A percentile compares a stretch with the other conserved stretches of the same genome.
Conservation (phyloP, 495 filamentous ascomycete genomes). For the Penicillium paradoxum region DNA sequence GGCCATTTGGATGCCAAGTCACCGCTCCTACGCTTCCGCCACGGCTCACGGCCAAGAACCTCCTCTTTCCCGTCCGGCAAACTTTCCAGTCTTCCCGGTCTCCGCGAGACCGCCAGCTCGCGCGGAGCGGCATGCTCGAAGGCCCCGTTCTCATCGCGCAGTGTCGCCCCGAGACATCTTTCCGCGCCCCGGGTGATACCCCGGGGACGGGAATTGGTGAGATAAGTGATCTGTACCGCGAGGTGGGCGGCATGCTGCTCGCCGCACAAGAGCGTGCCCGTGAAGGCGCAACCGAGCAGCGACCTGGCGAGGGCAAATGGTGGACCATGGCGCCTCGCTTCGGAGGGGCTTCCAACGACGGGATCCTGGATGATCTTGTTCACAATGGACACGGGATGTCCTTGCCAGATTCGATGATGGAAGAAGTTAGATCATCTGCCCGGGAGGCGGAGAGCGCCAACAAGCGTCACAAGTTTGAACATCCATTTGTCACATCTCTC, state of each 20-base stretch:
- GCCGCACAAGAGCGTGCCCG: conserved; percentile 79
- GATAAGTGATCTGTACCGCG: conserved; percentile 63
- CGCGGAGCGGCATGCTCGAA: conserved; percentile 67
- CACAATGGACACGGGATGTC: conserved; percentile 20
- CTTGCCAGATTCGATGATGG: conserved; percentile 23
- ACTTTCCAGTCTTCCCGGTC: conserved; percentile 59
- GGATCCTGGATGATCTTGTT: conserved; percentile 50
- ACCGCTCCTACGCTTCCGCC: conserved; percentile 58
- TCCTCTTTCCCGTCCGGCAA: conserved; percentile 50
- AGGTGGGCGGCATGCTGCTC: conserved; percentile 67
- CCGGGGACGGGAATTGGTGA: conserved; percentile 50
- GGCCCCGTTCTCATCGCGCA: conserved; percentile 61
- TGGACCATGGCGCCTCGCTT: conserved; percentile 72
- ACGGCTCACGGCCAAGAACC: conserved; percentile 50
- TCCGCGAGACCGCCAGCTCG: conserved; percentile 62
- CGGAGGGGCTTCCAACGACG: conserved; percentile 67
- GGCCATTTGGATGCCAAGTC: conserved; percentile 74
- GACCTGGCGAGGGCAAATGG: conserved; percentile 72
- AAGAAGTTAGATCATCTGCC: conserved; percentile 19
- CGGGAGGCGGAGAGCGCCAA: conserved; percentile 24
- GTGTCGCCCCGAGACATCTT: conserved; percentile 55
- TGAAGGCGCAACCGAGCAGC: conserved; percentile 59
- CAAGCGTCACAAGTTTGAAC: conserved; percentile 40
- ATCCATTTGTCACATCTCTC: conserved; percentile 31
- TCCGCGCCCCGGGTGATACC: conserved; percentile 35